Percentiles rank a stretch among this genome's conserved stretches.
Conservation (phyloP, 148 eudicot genomes). For the Euryodendron excelsum region DNA sequence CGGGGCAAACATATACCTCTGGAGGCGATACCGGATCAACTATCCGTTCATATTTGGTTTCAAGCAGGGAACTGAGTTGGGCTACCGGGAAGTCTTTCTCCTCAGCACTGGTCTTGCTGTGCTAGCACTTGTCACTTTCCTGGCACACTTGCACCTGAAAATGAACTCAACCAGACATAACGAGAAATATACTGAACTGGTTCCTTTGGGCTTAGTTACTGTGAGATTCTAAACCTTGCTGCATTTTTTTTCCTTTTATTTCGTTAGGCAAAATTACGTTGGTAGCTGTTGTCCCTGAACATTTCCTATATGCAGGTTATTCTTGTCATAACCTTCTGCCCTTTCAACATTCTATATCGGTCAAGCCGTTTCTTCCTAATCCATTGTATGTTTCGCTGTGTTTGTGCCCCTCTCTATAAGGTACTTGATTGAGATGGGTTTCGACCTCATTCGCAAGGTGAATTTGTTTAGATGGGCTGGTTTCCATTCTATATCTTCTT, state of each 20-base stretch:
- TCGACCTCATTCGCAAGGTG: not conserved
- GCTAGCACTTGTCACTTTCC: constrained; percentile 52
- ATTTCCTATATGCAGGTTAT: constrained; percentile 9
- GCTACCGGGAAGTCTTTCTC: constrained; percentile 65
- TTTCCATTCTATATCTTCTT: not conserved
- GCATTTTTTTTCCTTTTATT: not conserved
- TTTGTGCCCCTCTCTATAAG: constrained; percentile 12
- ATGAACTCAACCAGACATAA: constrained; percentile 31
- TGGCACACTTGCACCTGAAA: constrained; percentile 57
- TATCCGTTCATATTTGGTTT: constrained; percentile 83
- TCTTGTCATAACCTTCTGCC: constrained; percentile 10
- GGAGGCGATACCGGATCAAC: constrained; percentile 74
- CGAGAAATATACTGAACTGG: constrained; percentile 39
- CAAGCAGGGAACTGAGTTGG: constrained; percentile 74
- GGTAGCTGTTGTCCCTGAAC: not conserved
- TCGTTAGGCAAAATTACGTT: not conserved
- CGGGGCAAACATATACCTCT: constrained; percentile 70
- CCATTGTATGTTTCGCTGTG: not conserved
- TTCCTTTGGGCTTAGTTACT: constrained; percentile 56
- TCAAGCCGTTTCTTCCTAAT: constrained; percentile 26
- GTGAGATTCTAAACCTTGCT: constrained; percentile 43
- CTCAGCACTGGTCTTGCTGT: constrained; percentile 60
- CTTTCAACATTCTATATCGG: constrained; percentile 24
- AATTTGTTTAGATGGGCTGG: not conserved
- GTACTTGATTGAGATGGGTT: not conserved